phyloP scores from a whole-genome alignment of 352 stramenopile species.

The Globisporangium viniferum region DNA sequence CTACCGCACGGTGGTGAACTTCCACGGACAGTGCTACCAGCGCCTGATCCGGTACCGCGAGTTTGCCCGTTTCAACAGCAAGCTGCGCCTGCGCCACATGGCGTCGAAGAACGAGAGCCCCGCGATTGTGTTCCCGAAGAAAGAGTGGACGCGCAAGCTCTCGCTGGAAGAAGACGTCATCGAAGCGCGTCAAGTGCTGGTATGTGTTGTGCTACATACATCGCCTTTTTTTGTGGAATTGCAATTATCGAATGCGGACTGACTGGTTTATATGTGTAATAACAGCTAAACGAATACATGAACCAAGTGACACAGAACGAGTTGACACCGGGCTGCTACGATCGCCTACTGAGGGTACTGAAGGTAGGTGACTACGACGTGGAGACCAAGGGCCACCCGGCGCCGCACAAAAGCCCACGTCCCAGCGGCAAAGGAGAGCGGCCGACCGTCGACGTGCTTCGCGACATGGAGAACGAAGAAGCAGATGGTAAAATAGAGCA shows the following conservation, averaged over 20 bases:
- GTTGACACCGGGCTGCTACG: slow-evolving; percentile 37
- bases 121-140: slow-evolving; percentile 39
- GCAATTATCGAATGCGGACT: not conserved
- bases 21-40: slow-evolving; percentile 59
- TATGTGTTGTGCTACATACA: slow-evolving; percentile 17
- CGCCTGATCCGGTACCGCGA: slow-evolving; percentile 65
- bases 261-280: not conserved
- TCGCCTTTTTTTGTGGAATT: not conserved
- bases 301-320: slow-evolving; percentile 39
- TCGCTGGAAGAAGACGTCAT: slow-evolving; percentile 56
- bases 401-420: slow-evolving; percentile 6
- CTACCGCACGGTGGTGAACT: slow-evolving; percentile 72
- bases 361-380: slow-evolving; percentile 54
- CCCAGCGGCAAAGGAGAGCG: slow-evolving; percentile 17
- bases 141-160: slow-evolving; percentile 50
- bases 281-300: slow-evolving; percentile 73
- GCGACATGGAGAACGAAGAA: slow-evolving; percentile 20
- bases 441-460: slow-evolving; percentile 17
- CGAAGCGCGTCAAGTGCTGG: slow-evolving; percentile 65
- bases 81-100: slow-evolving; percentile 32
- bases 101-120: slow-evolving; percentile 10
- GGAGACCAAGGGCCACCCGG: slow-evolving; percentile 13
- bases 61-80: slow-evolving; percentile 50
- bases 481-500: slow-evolving; percentile 1
- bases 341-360: slow-evolving; percentile 55